phyloP scores from a whole-genome alignment of 768 basidiomycete genomes.

The Harrya chromipes region DNA sequence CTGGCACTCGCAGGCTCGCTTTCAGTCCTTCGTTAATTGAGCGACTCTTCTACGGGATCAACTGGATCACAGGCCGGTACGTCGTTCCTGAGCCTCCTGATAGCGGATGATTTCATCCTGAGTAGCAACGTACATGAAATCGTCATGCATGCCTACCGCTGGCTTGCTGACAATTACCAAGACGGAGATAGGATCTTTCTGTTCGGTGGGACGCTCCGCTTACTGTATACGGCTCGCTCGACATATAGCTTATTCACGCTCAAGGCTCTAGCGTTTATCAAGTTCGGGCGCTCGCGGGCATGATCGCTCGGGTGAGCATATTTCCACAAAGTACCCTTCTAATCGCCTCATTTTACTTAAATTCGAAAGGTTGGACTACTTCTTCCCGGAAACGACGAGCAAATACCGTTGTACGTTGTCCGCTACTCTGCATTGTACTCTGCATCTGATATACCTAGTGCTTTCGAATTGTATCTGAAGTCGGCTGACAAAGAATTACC shows the following conservation, averaged over 20 bases:
- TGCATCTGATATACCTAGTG: slow-evolving; percentile 21
- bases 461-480: slow-evolving; percentile 37
- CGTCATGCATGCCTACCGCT: slow-evolving; percentile 36
- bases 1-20: slow-evolving; percentile 38
- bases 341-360: neutral
- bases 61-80: slow-evolving; percentile 39
- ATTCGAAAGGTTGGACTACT: slow-evolving; percentile 39
- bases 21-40: slow-evolving; percentile 16
- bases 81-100: neutral
- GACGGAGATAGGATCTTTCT: slow-evolving; percentile 40
- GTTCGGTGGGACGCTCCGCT: slow-evolving; percentile 39
- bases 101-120: neutral
- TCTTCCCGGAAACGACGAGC: slow-evolving; percentile 37
- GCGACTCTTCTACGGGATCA: slow-evolving; percentile 25
- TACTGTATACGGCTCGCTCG: neutral
- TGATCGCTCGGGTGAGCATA: slow-evolving; percentile 38
- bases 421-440: neutral
- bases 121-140: slow-evolving; percentile 36
- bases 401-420: slow-evolving; percentile 36
- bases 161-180: slow-evolving; percentile 39
- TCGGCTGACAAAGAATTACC: slow-evolving; percentile 14
- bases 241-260: slow-evolving; percentile 41
- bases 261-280: slow-evolving; percentile 38
- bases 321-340: neutral
- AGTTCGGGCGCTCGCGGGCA: slow-evolving; percentile 41